A percentile compares a stretch with the other conserved stretches of the same genome.
Evolutionary conservation across 2,329 filamentous ascomycete genomes (phyloP).

Genomic region (Monilinia fructigena): DNA sequence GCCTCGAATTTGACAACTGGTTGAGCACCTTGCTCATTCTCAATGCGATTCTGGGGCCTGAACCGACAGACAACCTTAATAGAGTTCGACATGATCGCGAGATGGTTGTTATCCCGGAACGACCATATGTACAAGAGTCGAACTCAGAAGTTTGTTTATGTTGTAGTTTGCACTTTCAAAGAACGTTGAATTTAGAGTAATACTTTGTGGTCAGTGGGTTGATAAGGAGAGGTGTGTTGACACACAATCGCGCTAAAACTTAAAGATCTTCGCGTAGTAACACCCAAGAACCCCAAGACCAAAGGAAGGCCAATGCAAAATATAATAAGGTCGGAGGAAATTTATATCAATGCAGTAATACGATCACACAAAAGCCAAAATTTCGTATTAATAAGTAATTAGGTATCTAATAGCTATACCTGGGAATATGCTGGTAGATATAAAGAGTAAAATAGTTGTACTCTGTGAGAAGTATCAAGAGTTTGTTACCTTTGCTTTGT

Average conservation of each 20-base stretch:
- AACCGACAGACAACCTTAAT: conserved; percentile 96
- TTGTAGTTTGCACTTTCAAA: conserved; percentile 12
- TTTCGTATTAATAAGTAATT: background rate
- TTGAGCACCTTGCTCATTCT: conserved; percentile 85
- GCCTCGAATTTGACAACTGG: conserved; percentile 87
- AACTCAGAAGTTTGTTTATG: conserved; percentile 16
- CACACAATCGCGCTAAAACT: conserved; percentile 28
- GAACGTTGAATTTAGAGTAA: conserved; percentile 22
- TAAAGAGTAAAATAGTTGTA: too few relatives aligned
- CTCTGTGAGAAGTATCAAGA: background rate
- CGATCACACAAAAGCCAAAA: background rate
- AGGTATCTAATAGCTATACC: conserved; percentile 18
- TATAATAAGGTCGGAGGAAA: conserved; percentile 12
- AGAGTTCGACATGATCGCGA: conserved; percentile 49
- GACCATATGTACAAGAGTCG: conserved; percentile 37
- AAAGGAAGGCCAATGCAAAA: conserved; percentile 20
- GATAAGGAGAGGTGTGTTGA: conserved; percentile 39
- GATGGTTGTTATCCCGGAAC: conserved; percentile 33
- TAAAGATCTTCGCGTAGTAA: conserved; percentile 31
- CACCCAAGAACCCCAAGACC: conserved; percentile 8
- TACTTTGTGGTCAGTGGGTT: conserved; percentile 24
- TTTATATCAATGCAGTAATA: conserved; percentile 29
- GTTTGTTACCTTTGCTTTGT: background rate
- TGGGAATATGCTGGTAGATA: conserved; percentile 23
- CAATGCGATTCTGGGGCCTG: conserved; percentile 92